A percentile compares a stretch with the other conserved stretches of the same genome.
These are phyloP conservation scores for Scenedesmus sp. DNA, from an alignment of 163 green algal genomes.

Conservation along the genomic window DNA sequence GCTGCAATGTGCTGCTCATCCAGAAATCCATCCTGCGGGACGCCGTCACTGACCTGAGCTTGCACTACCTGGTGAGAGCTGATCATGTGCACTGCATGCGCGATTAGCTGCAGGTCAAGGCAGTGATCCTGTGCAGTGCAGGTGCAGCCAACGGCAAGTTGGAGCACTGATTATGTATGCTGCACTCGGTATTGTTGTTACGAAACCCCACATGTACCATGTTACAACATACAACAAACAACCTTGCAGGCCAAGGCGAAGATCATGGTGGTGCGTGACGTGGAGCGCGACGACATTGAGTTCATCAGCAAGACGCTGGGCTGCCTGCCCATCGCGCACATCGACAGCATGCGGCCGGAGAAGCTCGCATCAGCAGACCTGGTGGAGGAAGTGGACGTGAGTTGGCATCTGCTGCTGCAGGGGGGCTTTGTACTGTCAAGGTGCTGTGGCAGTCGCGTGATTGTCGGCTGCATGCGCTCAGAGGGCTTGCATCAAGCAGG, in stretches of 20 bases:
- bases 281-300: conserved; percentile 99
- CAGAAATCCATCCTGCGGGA: conserved; percentile 99
- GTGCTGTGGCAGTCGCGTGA: too few relatives aligned
- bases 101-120: too few relatives aligned
- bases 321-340: conserved; percentile 96
- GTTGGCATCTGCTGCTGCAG: conserved; percentile 30
- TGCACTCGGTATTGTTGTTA: neutral
- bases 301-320: conserved; percentile 95
- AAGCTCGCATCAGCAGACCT: conserved; percentile 94
- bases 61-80: conserved; percentile 96
- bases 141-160: too few relatives aligned
- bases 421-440: too few relatives aligned
- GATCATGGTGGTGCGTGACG: conserved; percentile 98
- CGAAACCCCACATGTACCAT: neutral
- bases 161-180: too few relatives aligned
- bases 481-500: too few relatives aligned
- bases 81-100: too few relatives aligned
- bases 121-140: too few relatives aligned
- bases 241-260: conserved; percentile 81
- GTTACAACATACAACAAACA: neutral
- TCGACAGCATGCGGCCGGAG: conserved; percentile 96
- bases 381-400: conserved; percentile 91
- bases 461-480: too few relatives aligned
- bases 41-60: conserved; percentile 95
- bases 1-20: conserved; percentile 99